These are phyloP conservation scores for Mortierella sp. DNA, from an alignment of 371 early-diverging fungal species.

Conservation along the genomic window DNA sequence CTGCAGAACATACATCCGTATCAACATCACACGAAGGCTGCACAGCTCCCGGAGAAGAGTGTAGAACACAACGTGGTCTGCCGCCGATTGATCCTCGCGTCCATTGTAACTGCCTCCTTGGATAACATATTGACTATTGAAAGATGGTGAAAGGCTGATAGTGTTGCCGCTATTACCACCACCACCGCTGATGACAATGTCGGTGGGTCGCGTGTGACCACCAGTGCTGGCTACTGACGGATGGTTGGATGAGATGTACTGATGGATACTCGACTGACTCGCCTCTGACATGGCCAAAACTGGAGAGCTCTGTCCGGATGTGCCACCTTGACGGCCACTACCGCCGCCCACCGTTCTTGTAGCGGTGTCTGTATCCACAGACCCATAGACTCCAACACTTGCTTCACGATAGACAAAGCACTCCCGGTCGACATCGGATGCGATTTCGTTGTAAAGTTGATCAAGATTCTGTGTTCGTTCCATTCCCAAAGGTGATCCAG, in stretches of 20 bases:
- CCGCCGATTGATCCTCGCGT: slow-evolving; percentile 32
- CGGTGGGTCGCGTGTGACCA: not conserved
- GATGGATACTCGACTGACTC: slow-evolving; percentile 25
- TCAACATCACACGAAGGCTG: slow-evolving; percentile 29
- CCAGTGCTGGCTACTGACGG: not conserved
- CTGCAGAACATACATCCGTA: slow-evolving; percentile 25
- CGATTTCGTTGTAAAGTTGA: slow-evolving; percentile 37
- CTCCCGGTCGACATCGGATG: slow-evolving; percentile 40
- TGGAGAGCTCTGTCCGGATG: slow-evolving; percentile 35
- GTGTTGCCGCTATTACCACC: not conserved
- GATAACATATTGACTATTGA: not conserved
- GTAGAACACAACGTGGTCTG: slow-evolving; percentile 44
- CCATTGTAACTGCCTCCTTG: slow-evolving; percentile 11
- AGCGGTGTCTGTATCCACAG: not conserved
- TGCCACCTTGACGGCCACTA: slow-evolving; percentile 4
- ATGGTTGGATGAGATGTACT: slow-evolving; percentile 3
- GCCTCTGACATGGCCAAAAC: slow-evolving; percentile 21
- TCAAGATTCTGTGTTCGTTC: slow-evolving; percentile 17
- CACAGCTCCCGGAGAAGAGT: slow-evolving; percentile 44
- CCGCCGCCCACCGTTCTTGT: not conserved
- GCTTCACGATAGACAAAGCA: slow-evolving; percentile 12
- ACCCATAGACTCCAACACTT: slow-evolving; percentile 4
- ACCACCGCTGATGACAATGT: not conserved
- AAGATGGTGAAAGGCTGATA: slow-evolving; percentile 11
- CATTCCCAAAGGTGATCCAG: not conserved